These are phyloP conservation scores for Trichocladium uniseriatum DNA, from an alignment of 495 filamentous ascomycete genomes.

Conservation along the genomic window DNA sequence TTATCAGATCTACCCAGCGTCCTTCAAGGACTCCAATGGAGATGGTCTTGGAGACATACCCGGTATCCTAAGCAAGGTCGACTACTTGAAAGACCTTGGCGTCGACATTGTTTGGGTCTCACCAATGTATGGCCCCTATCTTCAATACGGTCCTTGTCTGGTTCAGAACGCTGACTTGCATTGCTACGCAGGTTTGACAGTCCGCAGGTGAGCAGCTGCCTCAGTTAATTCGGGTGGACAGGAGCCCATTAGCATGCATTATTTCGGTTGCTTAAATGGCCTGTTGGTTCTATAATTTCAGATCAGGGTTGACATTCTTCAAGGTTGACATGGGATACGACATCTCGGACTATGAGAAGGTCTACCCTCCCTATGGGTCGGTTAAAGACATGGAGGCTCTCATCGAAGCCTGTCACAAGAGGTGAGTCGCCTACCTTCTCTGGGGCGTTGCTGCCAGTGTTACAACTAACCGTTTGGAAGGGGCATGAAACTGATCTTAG, in stretches of 20 bases:
- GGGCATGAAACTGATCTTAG: slow-evolving; percentile 63
- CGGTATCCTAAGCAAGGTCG: slow-evolving; percentile 57
- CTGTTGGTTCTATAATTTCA: too few relatives aligned
- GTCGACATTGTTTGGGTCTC: slow-evolving; percentile 62
- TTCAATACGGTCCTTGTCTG: not conserved
- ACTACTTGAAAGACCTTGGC: slow-evolving; percentile 55
- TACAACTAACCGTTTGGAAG: slow-evolving; percentile 30
- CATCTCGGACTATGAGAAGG: slow-evolving; percentile 55
- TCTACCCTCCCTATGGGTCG: slow-evolving; percentile 53
- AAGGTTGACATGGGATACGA: slow-evolving; percentile 49
- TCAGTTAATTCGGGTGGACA: not conserved
- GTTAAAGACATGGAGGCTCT: slow-evolving; percentile 54
- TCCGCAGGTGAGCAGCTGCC: slow-evolving; percentile 36
- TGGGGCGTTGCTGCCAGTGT: too few relatives aligned
- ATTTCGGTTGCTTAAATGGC: too few relatives aligned
- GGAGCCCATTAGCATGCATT: too few relatives aligned
- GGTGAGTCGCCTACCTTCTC: not conserved
- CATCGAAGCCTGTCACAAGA: slow-evolving; percentile 46
- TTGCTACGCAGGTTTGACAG: slow-evolving; percentile 41
- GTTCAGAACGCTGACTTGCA: not conserved
- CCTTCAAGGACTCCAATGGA: slow-evolving; percentile 58
- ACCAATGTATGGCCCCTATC: slow-evolving; percentile 34
- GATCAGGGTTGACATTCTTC: not conserved
- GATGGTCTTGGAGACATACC: slow-evolving; percentile 61
- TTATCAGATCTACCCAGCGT: slow-evolving; percentile 65